Conservation (phyloP, 1,284 basidiomycete genomes). For the Phylloboletellus chloephorus region DNA sequence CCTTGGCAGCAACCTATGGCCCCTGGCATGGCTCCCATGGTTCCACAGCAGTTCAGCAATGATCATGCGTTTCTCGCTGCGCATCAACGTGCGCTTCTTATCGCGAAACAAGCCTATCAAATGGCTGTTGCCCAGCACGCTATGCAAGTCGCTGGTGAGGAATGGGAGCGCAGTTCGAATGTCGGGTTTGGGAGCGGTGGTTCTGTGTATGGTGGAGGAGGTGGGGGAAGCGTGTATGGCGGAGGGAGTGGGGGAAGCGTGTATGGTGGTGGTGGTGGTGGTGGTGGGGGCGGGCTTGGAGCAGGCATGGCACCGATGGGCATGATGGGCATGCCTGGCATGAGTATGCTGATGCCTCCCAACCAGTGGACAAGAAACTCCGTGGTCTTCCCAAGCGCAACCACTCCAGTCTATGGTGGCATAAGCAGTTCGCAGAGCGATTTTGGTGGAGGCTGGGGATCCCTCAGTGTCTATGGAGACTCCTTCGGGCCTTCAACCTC, state of each 20-base stretch:
- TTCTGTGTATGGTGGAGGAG: slow-evolving; percentile 30
- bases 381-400: slow-evolving; percentile 44
- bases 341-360: slow-evolving; percentile 36
- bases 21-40: slow-evolving; percentile 23
- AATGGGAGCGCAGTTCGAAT: slow-evolving; percentile 76
- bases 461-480: slow-evolving; percentile 64
- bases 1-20: slow-evolving; percentile 31
- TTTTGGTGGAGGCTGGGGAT: slow-evolving; percentile 51
- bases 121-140: slow-evolving; percentile 82
- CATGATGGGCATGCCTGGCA: slow-evolving; percentile 40
- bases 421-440: slow-evolving; percentile 48
- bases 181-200: slow-evolving; percentile 37
- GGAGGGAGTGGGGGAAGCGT: slow-evolving; percentile 35
- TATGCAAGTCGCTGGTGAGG: slow-evolving; percentile 73
- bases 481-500: slow-evolving; percentile 44
- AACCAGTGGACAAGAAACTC: slow-evolving; percentile 39
- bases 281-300: slow-evolving; percentile 31
- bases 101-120: slow-evolving; percentile 80
- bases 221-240: slow-evolving; percentile 28
- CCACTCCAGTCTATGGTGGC: slow-evolving; percentile 52
- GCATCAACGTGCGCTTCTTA: slow-evolving; percentile 76
- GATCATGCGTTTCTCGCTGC: slow-evolving; percentile 61
- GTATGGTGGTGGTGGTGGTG: slow-evolving; percentile 33
- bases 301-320: slow-evolving; percentile 30
- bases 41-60: slow-evolving; percentile 29